Evolutionary conservation across 345 rosid species (phyloP).

Genomic region (Anacardium occidentale): DNA sequence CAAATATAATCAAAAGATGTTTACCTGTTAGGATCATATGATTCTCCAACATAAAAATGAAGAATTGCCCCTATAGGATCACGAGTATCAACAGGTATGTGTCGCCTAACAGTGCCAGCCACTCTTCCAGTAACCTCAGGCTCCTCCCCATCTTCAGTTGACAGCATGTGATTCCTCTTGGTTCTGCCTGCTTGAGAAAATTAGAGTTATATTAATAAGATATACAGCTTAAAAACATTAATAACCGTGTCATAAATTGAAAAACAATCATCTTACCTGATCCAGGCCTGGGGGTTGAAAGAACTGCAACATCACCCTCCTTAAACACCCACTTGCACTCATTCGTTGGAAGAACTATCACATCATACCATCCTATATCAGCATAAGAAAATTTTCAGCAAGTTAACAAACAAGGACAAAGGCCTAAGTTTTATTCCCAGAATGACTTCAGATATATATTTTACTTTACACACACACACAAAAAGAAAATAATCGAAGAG

Average conservation of each 20-base stretch:
- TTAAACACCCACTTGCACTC: constrained; percentile 94
- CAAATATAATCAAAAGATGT: constrained; percentile 12
- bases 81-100: constrained; percentile 83
- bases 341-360: constrained; percentile 59
- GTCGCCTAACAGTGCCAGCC: constrained; percentile 93
- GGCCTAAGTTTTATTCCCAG: background rate
- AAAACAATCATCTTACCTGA: constrained; percentile 41
- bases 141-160: constrained; percentile 61
- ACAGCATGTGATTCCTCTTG: constrained; percentile 44
- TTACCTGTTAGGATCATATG: constrained; percentile 66
- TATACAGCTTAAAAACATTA: background rate
- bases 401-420: constrained; percentile 22
- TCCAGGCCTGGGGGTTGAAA: constrained; percentile 80
- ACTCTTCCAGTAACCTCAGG: constrained; percentile 72
- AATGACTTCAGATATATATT: background rate
- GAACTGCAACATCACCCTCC: constrained; percentile 98
- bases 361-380: constrained; percentile 93
- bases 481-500: background rate
- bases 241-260: background rate
- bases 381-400: constrained; percentile 24
- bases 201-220: background rate
- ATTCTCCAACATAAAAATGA: constrained; percentile 93
- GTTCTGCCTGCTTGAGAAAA: constrained; percentile 48
- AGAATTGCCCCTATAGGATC: constrained; percentile 97
- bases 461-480: background rate